A percentile compares a stretch with the other conserved stretches of the same genome.
These are phyloP conservation scores for Astragalus glycyphyllos DNA, from an alignment of 306 rosid species.

Conservation along the genomic window DNA sequence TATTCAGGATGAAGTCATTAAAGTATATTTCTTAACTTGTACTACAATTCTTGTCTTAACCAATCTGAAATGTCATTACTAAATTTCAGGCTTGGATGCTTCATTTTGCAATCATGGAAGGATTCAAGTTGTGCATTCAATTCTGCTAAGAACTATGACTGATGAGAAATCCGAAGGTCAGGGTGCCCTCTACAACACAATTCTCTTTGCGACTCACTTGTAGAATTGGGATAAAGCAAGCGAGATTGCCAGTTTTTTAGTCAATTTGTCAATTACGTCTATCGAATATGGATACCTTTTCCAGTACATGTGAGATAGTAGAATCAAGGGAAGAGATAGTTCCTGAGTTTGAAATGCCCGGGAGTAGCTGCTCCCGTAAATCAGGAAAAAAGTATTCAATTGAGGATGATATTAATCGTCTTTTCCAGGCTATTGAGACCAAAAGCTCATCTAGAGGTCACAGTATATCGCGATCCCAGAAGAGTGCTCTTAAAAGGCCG, in stretches of 20 bases:
- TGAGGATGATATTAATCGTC: constrained; percentile 88
- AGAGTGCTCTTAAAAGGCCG: constrained; percentile 93
- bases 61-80: constrained; percentile 47
- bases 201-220: constrained; percentile 41
- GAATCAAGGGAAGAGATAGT: constrained; percentile 69
- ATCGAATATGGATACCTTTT: constrained; percentile 59
- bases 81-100: constrained; percentile 67
- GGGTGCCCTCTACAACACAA: constrained; percentile 36
- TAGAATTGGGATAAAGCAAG: constrained; percentile 64
- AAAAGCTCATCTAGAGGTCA: constrained; percentile 64
- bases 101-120: constrained; percentile 45
- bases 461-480: constrained; percentile 55
- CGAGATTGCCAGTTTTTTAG: constrained; percentile 32
- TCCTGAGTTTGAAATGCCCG: constrained; percentile 55
- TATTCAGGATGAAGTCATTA: constrained; percentile 5
- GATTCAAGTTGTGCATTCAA: constrained; percentile 34
- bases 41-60: constrained; percentile 30
- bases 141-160: constrained; percentile 51
- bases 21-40: constrained; percentile 15
- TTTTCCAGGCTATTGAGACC: constrained; percentile 84
- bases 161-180: constrained; percentile 47
- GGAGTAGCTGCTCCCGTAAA: constrained; percentile 50
- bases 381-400: constrained; percentile 72
- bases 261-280: constrained; percentile 42
- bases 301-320: constrained; percentile 73